Evolutionary conservation across 2,329 filamentous ascomycete species (phyloP), one percentile per base, ranked within the genome.

Genomic region (Colletotrichum sp.): DNA sequence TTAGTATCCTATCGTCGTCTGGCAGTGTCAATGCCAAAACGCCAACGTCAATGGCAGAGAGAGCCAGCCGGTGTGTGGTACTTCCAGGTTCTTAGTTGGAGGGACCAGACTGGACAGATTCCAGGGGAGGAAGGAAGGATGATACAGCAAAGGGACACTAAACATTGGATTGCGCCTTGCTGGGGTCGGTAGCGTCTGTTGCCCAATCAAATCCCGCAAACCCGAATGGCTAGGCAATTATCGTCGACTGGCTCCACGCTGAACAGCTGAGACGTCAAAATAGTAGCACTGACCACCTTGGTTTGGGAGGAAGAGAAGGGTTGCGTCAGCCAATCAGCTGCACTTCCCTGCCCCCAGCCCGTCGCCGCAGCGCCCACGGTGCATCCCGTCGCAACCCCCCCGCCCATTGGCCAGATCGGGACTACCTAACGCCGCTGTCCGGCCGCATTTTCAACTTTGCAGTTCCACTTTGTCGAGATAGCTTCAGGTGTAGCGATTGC

Each of bases 1-100:
- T 47, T n/a, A 47, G 38, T 47, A 47, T 47, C 38, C 18, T 43
- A 43, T 43, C 9, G 38, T 43, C 38, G 38, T 18, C 38, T 5
- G 38, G 8, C 29, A 69, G 34, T 76, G 77, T 76, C 78, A 78
- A 77, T 74, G 75, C 76, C 43, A 79, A 78, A 51, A 51, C 43
- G 43, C 43, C 43, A 21, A 21, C n/a, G 43, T 51, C 43, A 51
- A 80, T 79, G 79, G 79, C 78, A 79, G 79, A 80, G 62, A 43
- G 27, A 61, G 29, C 29, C 12, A 61, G 31, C 2, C 57, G 31
- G 31, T n/a, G 43, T 36, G 34, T 8, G 6, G 43, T 51, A 51
- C 43, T 51, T 51, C 43, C 43, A 51, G 43, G 43, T 51, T 51
- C 43, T 51, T 21, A 51, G 43, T 51, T 51, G n/a, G 43, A 51